A percentile compares a stretch with the other conserved stretches of the same genome.
These are phyloP conservation scores for Rhodotorula sp. DNA, from an alignment of 1,284 basidiomycete species.

Conservation along the genomic window DNA sequence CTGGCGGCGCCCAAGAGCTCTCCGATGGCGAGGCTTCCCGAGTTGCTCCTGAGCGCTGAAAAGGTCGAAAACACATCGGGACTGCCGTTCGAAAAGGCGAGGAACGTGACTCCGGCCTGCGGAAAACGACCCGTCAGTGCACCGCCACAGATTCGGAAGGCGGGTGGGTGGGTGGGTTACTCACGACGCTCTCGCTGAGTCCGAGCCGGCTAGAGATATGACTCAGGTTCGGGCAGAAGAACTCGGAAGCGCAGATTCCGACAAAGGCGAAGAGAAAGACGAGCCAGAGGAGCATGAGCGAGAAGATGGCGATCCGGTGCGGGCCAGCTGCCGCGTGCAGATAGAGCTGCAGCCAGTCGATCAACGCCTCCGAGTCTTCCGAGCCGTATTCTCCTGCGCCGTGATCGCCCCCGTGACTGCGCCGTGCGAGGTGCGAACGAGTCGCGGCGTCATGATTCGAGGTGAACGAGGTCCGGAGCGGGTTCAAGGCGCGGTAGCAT, in stretches of 20 bases:
- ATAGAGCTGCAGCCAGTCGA: constrained; percentile 32
- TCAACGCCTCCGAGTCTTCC: constrained; percentile 20
- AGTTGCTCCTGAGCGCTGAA: constrained; percentile 80
- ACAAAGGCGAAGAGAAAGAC: constrained; percentile 78
- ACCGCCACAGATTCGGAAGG: neutral
- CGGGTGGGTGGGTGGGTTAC: constrained; percentile 8
- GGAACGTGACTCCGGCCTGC: constrained; percentile 76
- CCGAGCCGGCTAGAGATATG: constrained; percentile 79
- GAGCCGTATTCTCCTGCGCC: neutral
- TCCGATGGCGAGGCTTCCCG: constrained; percentile 87
- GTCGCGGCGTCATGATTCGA: neutral
- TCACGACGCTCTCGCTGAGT: constrained; percentile 76
- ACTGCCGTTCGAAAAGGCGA: constrained; percentile 90
- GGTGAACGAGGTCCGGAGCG: neutral
- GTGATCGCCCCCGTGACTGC: neutral
- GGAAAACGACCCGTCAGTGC: constrained; percentile 7
- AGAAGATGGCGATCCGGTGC: constrained; percentile 61
- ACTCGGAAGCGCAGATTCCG: constrained; percentile 89
- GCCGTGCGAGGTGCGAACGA: neutral
- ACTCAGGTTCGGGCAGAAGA: constrained; percentile 87
- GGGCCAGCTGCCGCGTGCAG: neutral
- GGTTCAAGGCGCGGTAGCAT: constrained; percentile 11
- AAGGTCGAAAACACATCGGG: constrained; percentile 94
- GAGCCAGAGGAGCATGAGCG: constrained; percentile 69
- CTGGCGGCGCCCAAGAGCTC: constrained; percentile 92